Percentiles rank a stretch among this genome's conserved stretches.
Conservation (phyloP, 139 green algal species). For the Chlorella sp. region DNA sequence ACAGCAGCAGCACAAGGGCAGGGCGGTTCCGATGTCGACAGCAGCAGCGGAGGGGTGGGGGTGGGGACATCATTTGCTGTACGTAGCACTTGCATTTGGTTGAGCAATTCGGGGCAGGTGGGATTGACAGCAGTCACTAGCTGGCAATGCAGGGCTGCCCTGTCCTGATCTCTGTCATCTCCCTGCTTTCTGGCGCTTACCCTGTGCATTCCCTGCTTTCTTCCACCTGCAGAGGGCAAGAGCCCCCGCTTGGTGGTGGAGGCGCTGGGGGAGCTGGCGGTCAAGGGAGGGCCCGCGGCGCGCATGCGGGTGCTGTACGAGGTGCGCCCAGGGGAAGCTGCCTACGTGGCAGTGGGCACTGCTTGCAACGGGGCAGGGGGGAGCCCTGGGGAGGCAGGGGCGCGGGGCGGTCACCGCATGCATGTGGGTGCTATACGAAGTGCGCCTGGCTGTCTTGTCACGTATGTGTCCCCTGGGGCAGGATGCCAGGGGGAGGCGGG, state of each 20-base stretch:
- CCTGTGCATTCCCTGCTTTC: neutral
- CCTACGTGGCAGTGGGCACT: no score
- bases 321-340: constrained; percentile 34
- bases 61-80: neutral
- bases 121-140: no score
- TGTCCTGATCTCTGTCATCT: neutral
- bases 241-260: constrained; percentile 26
- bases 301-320: constrained; percentile 59
- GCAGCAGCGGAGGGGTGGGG: neutral
- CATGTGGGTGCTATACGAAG: constrained; percentile 60
- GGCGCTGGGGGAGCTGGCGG: constrained; percentile 52
- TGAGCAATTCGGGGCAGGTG: no score
- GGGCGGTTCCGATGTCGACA: neutral
- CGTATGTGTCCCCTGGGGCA: neutral
- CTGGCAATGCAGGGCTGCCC: no score
- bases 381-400: no score
- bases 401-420: no score
- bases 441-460: neutral
- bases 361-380: no score
- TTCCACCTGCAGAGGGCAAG: constrained; percentile 8
- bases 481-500: no score
- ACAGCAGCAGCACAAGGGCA: no score
- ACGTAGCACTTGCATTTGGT: neutral
- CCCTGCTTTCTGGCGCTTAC: neutral
- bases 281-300: constrained; percentile 61